Evolutionary conservation across 2,329 filamentous ascomycete species (phyloP).

Genomic region (Cadophora luteo-olivacea): DNA sequence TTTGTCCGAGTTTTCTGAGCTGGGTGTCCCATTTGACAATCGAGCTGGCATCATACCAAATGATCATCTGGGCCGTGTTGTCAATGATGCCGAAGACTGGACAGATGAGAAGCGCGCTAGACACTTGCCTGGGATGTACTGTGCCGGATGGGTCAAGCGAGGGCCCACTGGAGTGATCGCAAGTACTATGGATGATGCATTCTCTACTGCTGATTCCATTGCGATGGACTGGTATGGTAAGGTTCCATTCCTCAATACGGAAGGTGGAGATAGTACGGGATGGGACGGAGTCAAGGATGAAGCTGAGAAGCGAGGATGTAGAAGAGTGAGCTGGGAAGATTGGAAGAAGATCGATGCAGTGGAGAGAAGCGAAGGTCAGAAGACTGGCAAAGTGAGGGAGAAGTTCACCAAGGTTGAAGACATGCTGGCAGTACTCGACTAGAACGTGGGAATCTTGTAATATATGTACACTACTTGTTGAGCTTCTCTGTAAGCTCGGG

Average conservation of each 20-base stretch:
- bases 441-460: slow-evolving; percentile 37
- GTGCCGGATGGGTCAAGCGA: slow-evolving; percentile 94
- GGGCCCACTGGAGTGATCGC: slow-evolving; percentile 96
- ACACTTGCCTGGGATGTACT: slow-evolving; percentile 77
- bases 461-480: slow-evolving; percentile 49
- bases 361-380: slow-evolving; percentile 71
- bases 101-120: slow-evolving; percentile 22
- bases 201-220: slow-evolving; percentile 85
- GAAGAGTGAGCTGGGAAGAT: slow-evolving; percentile 79
- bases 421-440: slow-evolving; percentile 61
- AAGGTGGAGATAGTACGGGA: slow-evolving; percentile 57
- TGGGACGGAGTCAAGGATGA: slow-evolving; percentile 79
- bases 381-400: slow-evolving; percentile 78
- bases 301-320: slow-evolving; percentile 59
- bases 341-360: slow-evolving; percentile 86
- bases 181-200: slow-evolving; percentile 94
- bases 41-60: slow-evolving; percentile 80
- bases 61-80: slow-evolving; percentile 78
- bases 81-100: slow-evolving; percentile 40
- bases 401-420: slow-evolving; percentile 65
- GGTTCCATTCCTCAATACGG: slow-evolving; percentile 54
- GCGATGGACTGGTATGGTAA: slow-evolving; percentile 72
- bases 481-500: slow-evolving; percentile 97
- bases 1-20: slow-evolving; percentile 73
- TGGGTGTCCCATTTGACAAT: slow-evolving; percentile 81